Conservation (phyloP, 2,329 filamentous ascomycete species). For the Pseudohalonectria lignicola region DNA sequence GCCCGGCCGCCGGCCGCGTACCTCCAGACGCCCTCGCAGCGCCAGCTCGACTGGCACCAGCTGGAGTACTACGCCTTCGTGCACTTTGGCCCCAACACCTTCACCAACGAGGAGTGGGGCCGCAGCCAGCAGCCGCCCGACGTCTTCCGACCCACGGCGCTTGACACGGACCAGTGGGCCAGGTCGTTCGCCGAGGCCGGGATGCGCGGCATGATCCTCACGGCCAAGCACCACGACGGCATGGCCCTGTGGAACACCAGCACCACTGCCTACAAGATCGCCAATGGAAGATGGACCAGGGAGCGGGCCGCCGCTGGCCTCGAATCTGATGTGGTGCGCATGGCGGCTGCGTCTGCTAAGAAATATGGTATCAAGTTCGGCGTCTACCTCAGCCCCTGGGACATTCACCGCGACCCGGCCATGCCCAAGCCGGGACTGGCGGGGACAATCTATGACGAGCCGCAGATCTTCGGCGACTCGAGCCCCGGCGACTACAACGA, state of each 20-base stretch:
- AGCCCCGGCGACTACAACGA: constrained; percentile 20
- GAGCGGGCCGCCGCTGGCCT: constrained; percentile 14
- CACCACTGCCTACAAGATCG: constrained; percentile 20
- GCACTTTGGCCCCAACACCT: constrained; percentile 18
- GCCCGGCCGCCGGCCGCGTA: constrained; percentile 9
- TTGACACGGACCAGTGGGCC: constrained; percentile 19
- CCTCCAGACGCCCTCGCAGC: constrained; percentile 10
- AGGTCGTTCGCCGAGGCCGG: constrained; percentile 15
- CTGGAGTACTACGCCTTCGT: constrained; percentile 18
- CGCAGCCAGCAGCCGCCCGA: constrained; percentile 14
- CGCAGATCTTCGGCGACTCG: constrained; percentile 20
- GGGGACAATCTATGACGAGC: constrained; percentile 20
- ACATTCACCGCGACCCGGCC: constrained; percentile 22
- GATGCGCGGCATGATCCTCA: constrained; percentile 22
- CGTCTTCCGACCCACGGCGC: constrained; percentile 12
- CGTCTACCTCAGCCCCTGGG: constrained; percentile 23
- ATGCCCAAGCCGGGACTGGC: constrained; percentile 19
- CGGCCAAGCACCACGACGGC: constrained; percentile 24
- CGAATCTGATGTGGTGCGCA: constrained; percentile 17
- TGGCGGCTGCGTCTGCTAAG: constrained; percentile 19
- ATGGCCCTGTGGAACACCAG: constrained; percentile 22
- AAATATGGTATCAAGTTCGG: constrained; percentile 21
- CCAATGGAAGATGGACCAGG: constrained; percentile 17
- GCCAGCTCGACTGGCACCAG: constrained; percentile 15
- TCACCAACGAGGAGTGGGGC: constrained; percentile 19